Evolutionary conservation across 1,284 basidiomycete species (phyloP), one percentile per base, ranked within the genome.

Genomic region (Cutaneotrichosporon sp.): DNA sequence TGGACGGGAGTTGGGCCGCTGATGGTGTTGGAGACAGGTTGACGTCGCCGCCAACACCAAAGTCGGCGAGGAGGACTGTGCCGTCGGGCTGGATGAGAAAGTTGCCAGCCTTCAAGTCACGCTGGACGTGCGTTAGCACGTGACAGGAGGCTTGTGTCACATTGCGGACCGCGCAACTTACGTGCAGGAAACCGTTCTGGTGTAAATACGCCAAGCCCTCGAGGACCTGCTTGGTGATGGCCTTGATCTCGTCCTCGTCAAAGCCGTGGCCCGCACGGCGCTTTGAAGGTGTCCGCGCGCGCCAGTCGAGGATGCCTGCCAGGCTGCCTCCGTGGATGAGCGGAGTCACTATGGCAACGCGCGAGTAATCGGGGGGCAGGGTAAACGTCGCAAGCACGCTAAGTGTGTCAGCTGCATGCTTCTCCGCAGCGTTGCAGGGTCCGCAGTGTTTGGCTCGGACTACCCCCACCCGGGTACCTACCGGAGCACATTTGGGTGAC

Each of bases 31-130:
- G 51, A 4, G 62, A 58, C 1, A 54, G 31, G 54, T 74, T 75
- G 34, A 75, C 60, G 59, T 74, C 74, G 2, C 75, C 74, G 3
- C 70, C 75, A 47, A 98, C 94, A 29, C 95, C 95, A 79, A 98
- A 97, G 80, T 98, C 95, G 72, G 91, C 94, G 25, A 98, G 87
- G 82, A 97, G 87, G 68, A 78, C 89, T 88, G 42, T 94, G 87
- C 14, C 88, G 58, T 71, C 83, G 6, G 87, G 84, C 0, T 91
- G 91, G 66, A 98, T 83, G 60, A 98, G 88, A 56, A 98, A 83
- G 76, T 98, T 98, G 64, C 95, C 95, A 7, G 95, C 91, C 67
- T 78, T 78, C 33, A 78, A 59, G 59, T 78, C 76, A 49, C 76
- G 62, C 76, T 78, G 58, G 18, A 50, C 27, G 27, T 50, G 47